These are phyloP conservation scores for Lippia alba DNA, from an alignment of 305 asterid genomes.

Conservation along the genomic window DNA sequence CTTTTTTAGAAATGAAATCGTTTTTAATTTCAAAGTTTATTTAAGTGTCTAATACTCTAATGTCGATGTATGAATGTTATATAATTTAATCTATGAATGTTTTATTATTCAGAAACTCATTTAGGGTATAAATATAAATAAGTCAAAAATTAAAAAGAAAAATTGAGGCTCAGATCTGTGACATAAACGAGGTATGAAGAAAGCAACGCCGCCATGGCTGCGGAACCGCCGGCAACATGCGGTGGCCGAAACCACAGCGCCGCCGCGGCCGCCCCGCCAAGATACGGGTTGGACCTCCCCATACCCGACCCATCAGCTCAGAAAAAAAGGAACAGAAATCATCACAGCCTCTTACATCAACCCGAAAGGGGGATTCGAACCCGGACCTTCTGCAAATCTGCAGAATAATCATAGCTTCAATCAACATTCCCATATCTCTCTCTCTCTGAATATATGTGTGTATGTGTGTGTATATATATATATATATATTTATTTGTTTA, in stretches of 20 bases:
- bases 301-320: slow-evolving; percentile 44
- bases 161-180: slow-evolving; percentile 47
- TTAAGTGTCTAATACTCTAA: too few relatives aligned
- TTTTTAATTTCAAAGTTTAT: too few relatives aligned
- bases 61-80: too few relatives aligned
- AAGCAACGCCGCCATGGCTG: slow-evolving; percentile 48
- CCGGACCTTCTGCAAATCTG: not conserved
- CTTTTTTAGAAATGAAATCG: too few relatives aligned
- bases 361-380: not conserved
- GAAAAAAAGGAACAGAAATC: slow-evolving; percentile 17
- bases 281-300: slow-evolving; percentile 41
- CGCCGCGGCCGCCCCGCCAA: slow-evolving; percentile 43
- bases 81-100: too few relatives aligned
- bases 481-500: not conserved
- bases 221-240: slow-evolving; percentile 38
- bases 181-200: slow-evolving; percentile 24
- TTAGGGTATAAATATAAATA: too few relatives aligned
- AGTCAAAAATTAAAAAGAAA: not conserved
- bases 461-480: not conserved
- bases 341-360: slow-evolving; percentile 39
- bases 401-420: not conserved
- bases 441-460: not conserved
- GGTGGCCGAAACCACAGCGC: slow-evolving; percentile 31
- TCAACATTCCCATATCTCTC: not conserved
- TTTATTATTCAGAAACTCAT: too few relatives aligned